Conservation (phyloP, 1,284 basidiomycete species). For the Tilletia caries region DNA sequence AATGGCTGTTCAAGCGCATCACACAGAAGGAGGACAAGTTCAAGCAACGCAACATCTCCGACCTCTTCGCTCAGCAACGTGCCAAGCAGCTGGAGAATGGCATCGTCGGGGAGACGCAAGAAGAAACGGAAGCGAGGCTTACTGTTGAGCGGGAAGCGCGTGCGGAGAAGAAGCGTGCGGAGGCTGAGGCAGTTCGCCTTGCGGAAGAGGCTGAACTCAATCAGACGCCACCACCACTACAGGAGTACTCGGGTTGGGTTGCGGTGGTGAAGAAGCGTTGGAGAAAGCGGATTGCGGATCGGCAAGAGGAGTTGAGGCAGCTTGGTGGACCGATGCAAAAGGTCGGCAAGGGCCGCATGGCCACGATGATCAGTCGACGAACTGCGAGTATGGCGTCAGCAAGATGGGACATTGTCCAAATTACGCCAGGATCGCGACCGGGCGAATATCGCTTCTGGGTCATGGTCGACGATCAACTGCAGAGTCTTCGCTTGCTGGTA, state of each 20-base stretch:
- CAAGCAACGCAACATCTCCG: constrained; percentile 94
- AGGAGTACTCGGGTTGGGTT: constrained; percentile 76
- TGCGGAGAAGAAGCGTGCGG: background rate
- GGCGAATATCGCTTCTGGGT: constrained; percentile 91
- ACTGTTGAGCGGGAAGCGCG: constrained; percentile 1
- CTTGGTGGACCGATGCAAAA: constrained; percentile 20
- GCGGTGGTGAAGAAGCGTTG: constrained; percentile 75
- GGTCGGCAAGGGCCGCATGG: constrained; percentile 44
- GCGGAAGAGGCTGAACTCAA: constrained; percentile 5
- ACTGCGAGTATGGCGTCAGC: constrained; percentile 65
- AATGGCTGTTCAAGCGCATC: constrained; percentile 91
- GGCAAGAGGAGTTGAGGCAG: background rate
- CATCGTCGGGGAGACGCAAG: background rate
- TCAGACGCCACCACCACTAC: constrained; percentile 14
- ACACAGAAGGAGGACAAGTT: constrained; percentile 89
- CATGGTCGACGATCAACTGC: constrained; percentile 74
- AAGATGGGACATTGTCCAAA: constrained; percentile 90
- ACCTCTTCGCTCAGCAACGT: constrained; percentile 70
- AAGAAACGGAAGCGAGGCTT: background rate
- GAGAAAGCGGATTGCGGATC: constrained; percentile 58
- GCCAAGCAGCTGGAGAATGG: background rate
- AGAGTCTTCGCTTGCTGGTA: constrained; percentile 76
- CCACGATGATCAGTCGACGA: constrained; percentile 72
- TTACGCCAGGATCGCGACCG: constrained; percentile 70
- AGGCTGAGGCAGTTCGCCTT: background rate